Conservation (phyloP, 805 yeast genomes). For the Cyberlindnera galapagoensis region DNA sequence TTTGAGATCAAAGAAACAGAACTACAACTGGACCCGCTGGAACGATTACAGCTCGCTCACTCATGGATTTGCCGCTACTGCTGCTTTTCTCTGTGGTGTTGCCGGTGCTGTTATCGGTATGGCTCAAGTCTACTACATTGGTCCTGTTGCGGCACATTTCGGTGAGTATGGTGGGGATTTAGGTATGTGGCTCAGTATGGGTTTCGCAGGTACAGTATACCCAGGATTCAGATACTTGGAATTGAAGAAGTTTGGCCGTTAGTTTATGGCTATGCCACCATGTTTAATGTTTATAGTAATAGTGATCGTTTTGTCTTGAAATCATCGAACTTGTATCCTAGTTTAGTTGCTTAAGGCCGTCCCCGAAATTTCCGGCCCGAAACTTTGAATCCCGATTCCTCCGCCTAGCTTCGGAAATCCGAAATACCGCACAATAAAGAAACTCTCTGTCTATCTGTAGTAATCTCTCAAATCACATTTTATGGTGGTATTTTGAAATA, state of each 20-base stretch:
- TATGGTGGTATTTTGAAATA: no score
- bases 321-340: no score
- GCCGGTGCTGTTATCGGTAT: conserved; percentile 83
- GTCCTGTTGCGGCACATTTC: conserved; percentile 59
- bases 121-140: conserved; percentile 81
- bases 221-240: conserved; percentile 65
- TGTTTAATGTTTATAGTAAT: no score
- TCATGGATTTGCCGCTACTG: conserved; percentile 62
- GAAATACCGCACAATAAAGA: no score
- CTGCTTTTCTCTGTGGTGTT: conserved; percentile 62
- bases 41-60: conserved; percentile 55
- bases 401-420: no score
- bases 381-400: no score
- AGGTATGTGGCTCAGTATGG: conserved; percentile 77
- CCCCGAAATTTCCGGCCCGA: no score
- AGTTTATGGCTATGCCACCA: no score
- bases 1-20: conserved; percentile 28
- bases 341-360: no score
- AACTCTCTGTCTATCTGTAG: no score
- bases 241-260: conserved; percentile 46
- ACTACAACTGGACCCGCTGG: conserved; percentile 75
- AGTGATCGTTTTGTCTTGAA: no score
- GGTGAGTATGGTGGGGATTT: conserved; percentile 74
- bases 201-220: conserved; percentile 56
- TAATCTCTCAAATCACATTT: no score